Base-by-base conservation (phyloP, 805 yeast genomes). In the Candida alai region DNA sequence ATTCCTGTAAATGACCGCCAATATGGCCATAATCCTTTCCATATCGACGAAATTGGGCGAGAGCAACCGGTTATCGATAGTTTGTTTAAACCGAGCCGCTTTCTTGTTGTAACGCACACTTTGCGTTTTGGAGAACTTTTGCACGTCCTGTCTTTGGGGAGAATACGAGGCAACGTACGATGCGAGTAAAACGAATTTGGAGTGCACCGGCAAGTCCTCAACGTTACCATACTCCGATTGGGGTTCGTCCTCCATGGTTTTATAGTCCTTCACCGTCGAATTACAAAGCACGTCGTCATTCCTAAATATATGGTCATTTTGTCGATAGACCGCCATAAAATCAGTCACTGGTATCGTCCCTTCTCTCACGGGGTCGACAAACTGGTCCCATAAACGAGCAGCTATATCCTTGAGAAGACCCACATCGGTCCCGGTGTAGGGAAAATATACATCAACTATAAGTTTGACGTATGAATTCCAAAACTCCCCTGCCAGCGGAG, bases 131-230 rank as follows among this genome's bases (percentile, higher is more conserved):
- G 96, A 81, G 48, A 85, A 89, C 34, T 74, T 63, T 33, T 76
- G 73, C 48, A 78, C 61, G 55, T 88, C 97, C 48, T 72, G 73
- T 40, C 76, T 73, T 2, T 81, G 78, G 19, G 81, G 84, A 36
- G 78, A 75, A 50, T 74, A 84, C 0, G 96, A 86, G 1, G 95
- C 94, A 30, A 88, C 60, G 53, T 83, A 89, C 1, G 95, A 80
- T 1, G 96, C 86, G 20, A 87, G 71, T 11, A 88, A 57, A n/a
- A 89, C 58, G 49, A 73, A 85, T 49, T 84, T 83, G 2, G 90
- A 73, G 32, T 74, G 70, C 6, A 50, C 52, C 0, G 89, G 77
- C 26, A 84, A 58, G 43, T 78, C 80, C 33, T 68, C 46, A 11
- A 55, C 48, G 13, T 48, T 41, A 7, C 44, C 45, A 19, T 37